These are phyloP conservation scores for Bryoglossum gracile DNA, from an alignment of 495 filamentous ascomycete genomes.

Conservation along the genomic window DNA sequence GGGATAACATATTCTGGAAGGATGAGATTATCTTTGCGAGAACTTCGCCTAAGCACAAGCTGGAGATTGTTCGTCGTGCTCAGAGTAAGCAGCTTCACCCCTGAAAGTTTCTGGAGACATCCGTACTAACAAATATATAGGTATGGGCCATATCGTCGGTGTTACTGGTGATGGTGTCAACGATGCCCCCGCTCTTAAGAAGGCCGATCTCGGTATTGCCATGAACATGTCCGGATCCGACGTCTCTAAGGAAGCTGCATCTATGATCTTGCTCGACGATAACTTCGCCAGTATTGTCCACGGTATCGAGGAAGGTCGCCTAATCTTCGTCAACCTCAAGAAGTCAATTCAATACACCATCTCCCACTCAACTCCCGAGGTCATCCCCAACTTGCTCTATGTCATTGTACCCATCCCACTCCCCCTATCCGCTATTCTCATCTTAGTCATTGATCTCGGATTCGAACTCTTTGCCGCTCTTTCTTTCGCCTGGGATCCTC, in stretches of 20 bases:
- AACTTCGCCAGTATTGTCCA: conserved; percentile 78
- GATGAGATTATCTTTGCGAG: conserved; percentile 55
- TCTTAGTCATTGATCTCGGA: conserved; percentile 34
- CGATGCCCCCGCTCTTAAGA: conserved; percentile 73
- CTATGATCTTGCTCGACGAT: conserved; percentile 68
- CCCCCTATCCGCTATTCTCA: conserved; percentile 27
- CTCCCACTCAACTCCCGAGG: conserved; percentile 31
- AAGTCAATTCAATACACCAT: conserved; percentile 39
- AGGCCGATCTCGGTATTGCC: conserved; percentile 78
- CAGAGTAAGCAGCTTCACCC: not conserved
- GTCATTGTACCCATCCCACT: conserved; percentile 33
- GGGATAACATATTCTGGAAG: conserved; percentile 36
- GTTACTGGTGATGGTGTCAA: conserved; percentile 93
- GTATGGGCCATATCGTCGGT: conserved; percentile 54
- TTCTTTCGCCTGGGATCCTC: conserved; percentile 28
- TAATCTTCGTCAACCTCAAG: conserved; percentile 61
- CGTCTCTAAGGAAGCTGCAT: conserved; percentile 80
- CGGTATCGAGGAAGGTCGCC: conserved; percentile 53
- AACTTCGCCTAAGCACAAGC: conserved; percentile 65
- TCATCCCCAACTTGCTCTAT: conserved; percentile 33
- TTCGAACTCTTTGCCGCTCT: conserved; percentile 30
- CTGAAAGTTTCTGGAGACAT: conserved; percentile 46
- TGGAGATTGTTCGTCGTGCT: conserved; percentile 55
- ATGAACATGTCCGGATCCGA: conserved; percentile 72
- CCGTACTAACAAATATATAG: conserved; percentile 38